Evolutionary conservation across 495 filamentous ascomycete species (phyloP).

Genomic region (Neurospora intermedia): DNA sequence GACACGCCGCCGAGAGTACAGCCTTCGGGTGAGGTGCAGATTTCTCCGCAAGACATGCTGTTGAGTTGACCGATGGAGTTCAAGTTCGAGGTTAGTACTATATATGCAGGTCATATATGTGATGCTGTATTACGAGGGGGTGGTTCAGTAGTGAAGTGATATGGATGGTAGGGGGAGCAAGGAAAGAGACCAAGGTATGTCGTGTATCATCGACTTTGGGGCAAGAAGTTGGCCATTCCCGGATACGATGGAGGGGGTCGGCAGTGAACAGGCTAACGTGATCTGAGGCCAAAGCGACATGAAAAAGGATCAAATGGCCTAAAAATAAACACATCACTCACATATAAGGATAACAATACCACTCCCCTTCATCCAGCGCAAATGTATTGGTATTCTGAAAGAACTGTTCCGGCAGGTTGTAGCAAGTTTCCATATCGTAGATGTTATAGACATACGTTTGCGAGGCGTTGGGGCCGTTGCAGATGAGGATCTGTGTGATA

Average conservation of each 20-base stretch:
- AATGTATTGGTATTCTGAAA: conserved; percentile 27
- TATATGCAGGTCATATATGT: not conserved
- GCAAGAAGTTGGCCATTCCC: not conserved
- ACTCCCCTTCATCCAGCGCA: conserved; percentile 29
- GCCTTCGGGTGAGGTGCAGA: conserved; percentile 34
- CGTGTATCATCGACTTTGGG: not conserved
- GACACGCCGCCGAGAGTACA: conserved; percentile 32
- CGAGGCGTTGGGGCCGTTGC: conserved; percentile 31
- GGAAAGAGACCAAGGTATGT: not conserved
- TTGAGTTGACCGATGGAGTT: not conserved
- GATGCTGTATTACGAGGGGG: not conserved
- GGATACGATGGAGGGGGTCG: too few relatives aligned
- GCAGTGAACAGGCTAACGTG: too few relatives aligned
- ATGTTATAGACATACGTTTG: conserved; percentile 25
- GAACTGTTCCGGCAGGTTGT: conserved; percentile 23
- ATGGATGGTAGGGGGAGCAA: not conserved
- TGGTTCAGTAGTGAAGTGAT: not conserved
- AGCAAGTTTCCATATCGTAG: conserved; percentile 27
- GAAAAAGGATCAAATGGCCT: too few relatives aligned
- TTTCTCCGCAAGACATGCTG: conserved; percentile 20
- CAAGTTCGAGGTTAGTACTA: not conserved
- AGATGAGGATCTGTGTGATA: conserved; percentile 25
- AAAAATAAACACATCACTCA: not conserved
- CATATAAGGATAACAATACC: conserved; percentile 30
- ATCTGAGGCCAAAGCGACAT: too few relatives aligned